A percentile compares a stretch with the other conserved stretches of the same genome.
phyloP scores from a whole-genome alignment of 2,329 filamentous ascomycete genomes.

The Aspergillus terreus region DNA sequence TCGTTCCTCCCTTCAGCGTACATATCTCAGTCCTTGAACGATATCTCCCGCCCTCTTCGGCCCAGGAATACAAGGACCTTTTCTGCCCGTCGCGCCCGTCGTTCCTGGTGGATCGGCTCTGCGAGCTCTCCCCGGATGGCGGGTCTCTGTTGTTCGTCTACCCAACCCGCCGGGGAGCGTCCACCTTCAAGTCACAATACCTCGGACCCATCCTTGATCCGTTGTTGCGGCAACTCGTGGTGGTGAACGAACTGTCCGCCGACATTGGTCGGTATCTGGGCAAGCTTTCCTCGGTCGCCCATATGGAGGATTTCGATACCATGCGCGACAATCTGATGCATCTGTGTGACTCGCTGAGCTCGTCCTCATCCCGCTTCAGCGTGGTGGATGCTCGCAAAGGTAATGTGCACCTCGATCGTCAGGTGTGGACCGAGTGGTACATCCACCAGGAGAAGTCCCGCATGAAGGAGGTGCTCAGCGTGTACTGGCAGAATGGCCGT shows the following conservation, averaged over 20 bases:
- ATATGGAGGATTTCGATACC: constrained; percentile 53
- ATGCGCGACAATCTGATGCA: constrained; percentile 42
- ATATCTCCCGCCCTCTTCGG: constrained; percentile 61
- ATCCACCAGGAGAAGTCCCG: constrained; percentile 61
- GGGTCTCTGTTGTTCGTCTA: constrained; percentile 62
- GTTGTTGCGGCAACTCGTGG: constrained; percentile 55
- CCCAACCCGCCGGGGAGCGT: constrained; percentile 55
- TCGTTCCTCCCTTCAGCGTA: constrained; percentile 58
- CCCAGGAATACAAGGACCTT: constrained; percentile 57
- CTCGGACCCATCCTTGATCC: constrained; percentile 61
- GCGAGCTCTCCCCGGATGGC: constrained; percentile 55
- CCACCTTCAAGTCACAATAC: constrained; percentile 57
- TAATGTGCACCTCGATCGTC: constrained; percentile 48
- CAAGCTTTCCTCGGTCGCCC: constrained; percentile 50
- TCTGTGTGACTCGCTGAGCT: constrained; percentile 40
- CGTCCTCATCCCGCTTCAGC: constrained; percentile 36
- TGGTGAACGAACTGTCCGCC: constrained; percentile 56
- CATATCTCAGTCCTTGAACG: constrained; percentile 61
- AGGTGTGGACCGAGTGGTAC: constrained; percentile 62
- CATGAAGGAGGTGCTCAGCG: constrained; percentile 49
- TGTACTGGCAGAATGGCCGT: constrained; percentile 40
- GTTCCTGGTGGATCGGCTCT: constrained; percentile 57
- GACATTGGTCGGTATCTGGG: constrained; percentile 55
- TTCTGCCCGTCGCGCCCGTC: constrained; percentile 55
- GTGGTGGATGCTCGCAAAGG: constrained; percentile 51